Evolutionary conservation across 495 filamentous ascomycete species (phyloP).

Genomic region (Daldinia loculata): DNA sequence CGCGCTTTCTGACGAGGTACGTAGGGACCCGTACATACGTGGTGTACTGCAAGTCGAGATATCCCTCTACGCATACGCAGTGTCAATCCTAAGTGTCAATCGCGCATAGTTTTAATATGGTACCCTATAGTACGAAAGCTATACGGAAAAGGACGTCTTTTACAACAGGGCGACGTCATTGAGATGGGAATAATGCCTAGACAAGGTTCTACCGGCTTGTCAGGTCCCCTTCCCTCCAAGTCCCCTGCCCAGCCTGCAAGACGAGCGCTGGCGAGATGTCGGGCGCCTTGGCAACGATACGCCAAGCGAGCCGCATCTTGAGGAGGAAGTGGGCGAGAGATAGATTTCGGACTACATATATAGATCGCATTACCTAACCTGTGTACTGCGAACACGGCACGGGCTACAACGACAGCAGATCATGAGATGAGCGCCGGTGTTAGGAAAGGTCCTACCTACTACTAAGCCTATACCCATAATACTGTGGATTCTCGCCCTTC

Average conservation of each 20-base stretch:
- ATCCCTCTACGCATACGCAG: background rate
- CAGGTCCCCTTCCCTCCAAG: slow-evolving; percentile 19
- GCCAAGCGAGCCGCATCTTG: slow-evolving; percentile 34
- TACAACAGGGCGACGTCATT: slow-evolving; percentile 18
- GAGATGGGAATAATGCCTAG: slow-evolving; percentile 15
- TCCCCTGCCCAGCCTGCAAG: slow-evolving; percentile 42
- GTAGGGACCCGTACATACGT: slow-evolving; percentile 17
- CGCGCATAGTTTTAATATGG: slow-evolving; percentile 1
- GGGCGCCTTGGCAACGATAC: slow-evolving; percentile 31
- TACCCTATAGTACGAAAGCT: slow-evolving; percentile 5
- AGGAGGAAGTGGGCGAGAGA: background rate
- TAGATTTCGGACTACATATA: slow-evolving; percentile 13
- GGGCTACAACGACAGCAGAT: background rate
- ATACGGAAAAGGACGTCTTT: slow-evolving; percentile 1
- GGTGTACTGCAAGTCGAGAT: slow-evolving; percentile 8
- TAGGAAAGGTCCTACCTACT: background rate
- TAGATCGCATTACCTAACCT: slow-evolving; percentile 3
- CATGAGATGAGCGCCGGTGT: slow-evolving; percentile 9
- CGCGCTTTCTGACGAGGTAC: slow-evolving; percentile 13
- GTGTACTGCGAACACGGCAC: background rate
- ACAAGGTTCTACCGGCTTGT: slow-evolving; percentile 15
- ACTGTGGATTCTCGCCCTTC: background rate
- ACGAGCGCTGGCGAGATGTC: slow-evolving; percentile 34
- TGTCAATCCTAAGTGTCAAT: slow-evolving; percentile 4
- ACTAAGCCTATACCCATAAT: background rate